Base-by-base conservation (phyloP, 495 filamentous ascomycete genomes). In the Talaromyces trachyspermus region DNA sequence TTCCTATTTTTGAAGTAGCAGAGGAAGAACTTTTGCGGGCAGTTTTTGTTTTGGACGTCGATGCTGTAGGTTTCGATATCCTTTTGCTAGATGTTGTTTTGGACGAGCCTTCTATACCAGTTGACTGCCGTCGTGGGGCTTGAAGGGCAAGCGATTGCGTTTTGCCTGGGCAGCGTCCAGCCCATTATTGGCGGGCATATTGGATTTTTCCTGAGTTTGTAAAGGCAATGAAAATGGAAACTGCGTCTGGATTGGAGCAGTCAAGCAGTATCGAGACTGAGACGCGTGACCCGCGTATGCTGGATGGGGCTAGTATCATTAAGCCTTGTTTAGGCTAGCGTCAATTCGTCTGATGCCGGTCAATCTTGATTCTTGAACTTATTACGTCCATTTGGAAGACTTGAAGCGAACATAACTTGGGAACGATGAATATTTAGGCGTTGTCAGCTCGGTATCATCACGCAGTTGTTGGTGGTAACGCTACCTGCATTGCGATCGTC, bases 121-220 rank as follows among this genome's bases (percentile, higher is more conserved):
- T 25, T 10, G 57, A 54, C 36, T 63, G 65, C 11, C 55, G 59
- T 43, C 66, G 64, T 1, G 74, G 72, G 72, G 72, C 15, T 74
- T 77, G 63, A 77, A 77, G 18, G 73, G 66, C 11, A 72, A 64
- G 6, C 50, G 60, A 35, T 68, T 63, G 36, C 66, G 66, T 48
- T 78, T 76, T 33, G 65, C 57, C 3, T 61, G 43, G 1, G 64
- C 41, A 12, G 60, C 58, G 8, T 66, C 53, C 66, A 72, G 20
- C 9, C 19, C 10, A 25, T 12, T n/a, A n/a, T n/a, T n/a, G n/a
- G n/a, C n/a, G n/a, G n/a, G n/a, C n/a, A n/a, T n/a, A n/a, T n/a
- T n/a, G n/a, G n/a, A n/a, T n/a, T n/a, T n/a, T n/a, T n/a, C n/a
- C n/a, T n/a, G n/a, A n/a, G n/a, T n/a, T n/a, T n/a, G n/a, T n/a